Conservation (phyloP, 2,329 filamentous ascomycete genomes). For the Tolypocladium guangdongense region DNA sequence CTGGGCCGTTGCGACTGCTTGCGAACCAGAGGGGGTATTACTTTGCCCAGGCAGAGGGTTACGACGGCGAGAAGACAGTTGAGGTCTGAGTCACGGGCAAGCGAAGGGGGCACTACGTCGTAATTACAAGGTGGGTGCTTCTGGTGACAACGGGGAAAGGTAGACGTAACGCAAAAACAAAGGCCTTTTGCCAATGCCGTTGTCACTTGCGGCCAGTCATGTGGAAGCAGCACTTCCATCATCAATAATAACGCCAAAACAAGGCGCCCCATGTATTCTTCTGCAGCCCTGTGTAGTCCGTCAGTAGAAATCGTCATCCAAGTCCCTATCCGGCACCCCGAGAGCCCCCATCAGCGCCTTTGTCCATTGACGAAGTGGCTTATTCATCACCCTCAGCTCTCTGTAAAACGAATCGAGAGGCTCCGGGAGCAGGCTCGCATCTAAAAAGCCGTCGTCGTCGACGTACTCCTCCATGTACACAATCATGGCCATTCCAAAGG, state of each 20-base stretch:
- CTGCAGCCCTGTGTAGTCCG: background rate
- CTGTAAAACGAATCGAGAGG: background rate
- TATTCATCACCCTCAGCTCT: background rate
- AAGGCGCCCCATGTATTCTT: too few relatives aligned
- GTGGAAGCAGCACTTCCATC: background rate
- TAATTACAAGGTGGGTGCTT: too few relatives aligned
- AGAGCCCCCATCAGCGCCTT: background rate
- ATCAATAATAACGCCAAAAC: background rate
- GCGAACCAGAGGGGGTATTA: slow-evolving; percentile 31
- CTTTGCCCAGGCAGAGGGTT: slow-evolving; percentile 24
- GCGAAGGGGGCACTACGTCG: background rate
- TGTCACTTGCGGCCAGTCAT: background rate
- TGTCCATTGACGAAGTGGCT: background rate
- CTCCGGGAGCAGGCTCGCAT: background rate
- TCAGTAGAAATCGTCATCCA: background rate
- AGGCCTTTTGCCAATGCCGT: background rate
- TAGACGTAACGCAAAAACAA: too few relatives aligned
- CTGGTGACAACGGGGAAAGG: background rate
- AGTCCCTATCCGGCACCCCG: background rate
- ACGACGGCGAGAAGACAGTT: slow-evolving; percentile 17
- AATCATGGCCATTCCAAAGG: background rate
- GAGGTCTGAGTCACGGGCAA: background rate
- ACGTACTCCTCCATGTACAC: background rate
- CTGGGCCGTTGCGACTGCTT: slow-evolving; percentile 19
- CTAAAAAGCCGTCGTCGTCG: background rate